Base-by-base conservation (phyloP, 148 eudicot genomes). In the Rhododendron ferrugineum region DNA sequence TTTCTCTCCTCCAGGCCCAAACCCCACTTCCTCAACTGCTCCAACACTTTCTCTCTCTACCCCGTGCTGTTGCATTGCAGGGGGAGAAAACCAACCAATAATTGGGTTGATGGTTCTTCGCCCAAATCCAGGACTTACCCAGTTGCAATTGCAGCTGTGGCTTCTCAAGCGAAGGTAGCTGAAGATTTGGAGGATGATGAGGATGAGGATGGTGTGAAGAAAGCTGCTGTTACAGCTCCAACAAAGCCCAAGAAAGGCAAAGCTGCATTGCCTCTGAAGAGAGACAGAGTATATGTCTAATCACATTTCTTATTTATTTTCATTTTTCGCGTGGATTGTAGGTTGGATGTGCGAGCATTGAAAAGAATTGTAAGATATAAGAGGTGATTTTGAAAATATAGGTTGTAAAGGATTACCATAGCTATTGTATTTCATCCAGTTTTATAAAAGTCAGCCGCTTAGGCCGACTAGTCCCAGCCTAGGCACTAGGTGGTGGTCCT, bases 221-320 rank as follows among this genome's bases (percentile, higher is more conserved):
- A 5, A 13, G 8, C 81, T 37, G 73, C 18, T 8, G 49, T 90
- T 49, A 85, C 84, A 3, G 80, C 85, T 20, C 88, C 82, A 7
- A 47, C 92, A 1, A 96, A 93, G 89, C 97, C 95, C 56, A 96
- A 94, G 92, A 96, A 89, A 88, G 98, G 98, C 83, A 94, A 96
- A 81, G 98, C 98, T 89, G 98, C 98, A 11, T 91, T 96, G 90
- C 94, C 89, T 80, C 90, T 92, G 85, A 96, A 93, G 89, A 91
- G 97, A 81, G 98, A 96, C 82, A 90, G 98, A 75, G 98, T 96
- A 94, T 94, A 91, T 89, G 86, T 54, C 28, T 82, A 2, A 26
- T 85, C 75, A 85, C 84, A 6, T 47, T 82, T 44, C 44, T 64
- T 23, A 28, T 22, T 40, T 14, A 15, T 11, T 76, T 46, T 23